phyloP scores from a whole-genome alignment of 192 early-diverging fungal genomes.

The Spinellus fusiger region DNA sequence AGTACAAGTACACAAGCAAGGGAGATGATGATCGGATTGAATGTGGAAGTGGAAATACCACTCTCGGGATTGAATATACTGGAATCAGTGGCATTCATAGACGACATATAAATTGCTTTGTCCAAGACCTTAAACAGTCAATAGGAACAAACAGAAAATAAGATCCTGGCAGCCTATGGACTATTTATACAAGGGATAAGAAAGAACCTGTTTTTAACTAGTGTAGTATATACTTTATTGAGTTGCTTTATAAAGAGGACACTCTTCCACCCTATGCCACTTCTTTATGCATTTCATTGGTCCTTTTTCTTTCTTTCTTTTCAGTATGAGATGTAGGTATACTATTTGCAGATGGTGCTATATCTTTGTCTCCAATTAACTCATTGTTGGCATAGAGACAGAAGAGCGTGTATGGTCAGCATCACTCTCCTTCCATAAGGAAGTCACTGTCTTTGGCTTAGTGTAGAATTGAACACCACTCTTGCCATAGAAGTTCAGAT shows the following conservation, averaged over 20 bases:
- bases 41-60: constrained; percentile 5
- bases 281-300: too few species aligned
- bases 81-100: too few species aligned
- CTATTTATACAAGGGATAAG: too few species aligned
- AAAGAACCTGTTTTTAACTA: too few species aligned
- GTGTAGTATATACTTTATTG: too few species aligned
- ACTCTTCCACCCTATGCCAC: too few species aligned
- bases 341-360: too few species aligned
- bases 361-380: too few species aligned
- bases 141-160: neutral
- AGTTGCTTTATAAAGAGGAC: too few species aligned
- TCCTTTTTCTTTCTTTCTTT: neutral
- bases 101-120: neutral
- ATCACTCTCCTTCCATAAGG: constrained; percentile 89
- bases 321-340: neutral
- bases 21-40: neutral
- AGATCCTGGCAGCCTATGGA: too few species aligned
- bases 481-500: constrained; percentile 90
- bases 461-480: constrained; percentile 83
- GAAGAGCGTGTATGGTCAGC: constrained; percentile 54
- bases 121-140: neutral
- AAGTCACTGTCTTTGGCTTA: constrained; percentile 89
- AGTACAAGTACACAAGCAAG: neutral
- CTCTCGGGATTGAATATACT: neutral
- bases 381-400: constrained; percentile 87